Evolutionary conservation across 208 protist genomes (phyloP).

Genomic region (Crithidia mellificae): DNA sequence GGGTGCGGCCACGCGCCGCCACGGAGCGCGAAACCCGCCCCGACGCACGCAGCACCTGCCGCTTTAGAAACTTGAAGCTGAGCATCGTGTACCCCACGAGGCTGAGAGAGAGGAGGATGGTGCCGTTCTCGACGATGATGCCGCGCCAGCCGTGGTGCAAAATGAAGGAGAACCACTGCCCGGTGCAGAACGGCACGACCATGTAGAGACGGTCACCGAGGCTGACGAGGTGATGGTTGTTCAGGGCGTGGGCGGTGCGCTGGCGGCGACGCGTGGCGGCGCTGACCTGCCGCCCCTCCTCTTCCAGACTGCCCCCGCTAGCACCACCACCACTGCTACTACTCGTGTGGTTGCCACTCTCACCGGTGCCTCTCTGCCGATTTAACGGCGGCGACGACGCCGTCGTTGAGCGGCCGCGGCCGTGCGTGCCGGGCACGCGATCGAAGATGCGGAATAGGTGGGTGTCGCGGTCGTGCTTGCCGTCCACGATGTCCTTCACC

Average conservation of each 20-base stretch:
- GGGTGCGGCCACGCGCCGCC: conserved; percentile 21
- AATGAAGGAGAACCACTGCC: conserved; percentile 87
- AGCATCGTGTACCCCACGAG: conserved; percentile 84
- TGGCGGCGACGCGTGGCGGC: conserved; percentile 1
- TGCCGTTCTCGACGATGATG: conserved; percentile 75
- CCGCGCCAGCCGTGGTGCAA: conserved; percentile 75
- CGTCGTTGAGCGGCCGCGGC: neutral
- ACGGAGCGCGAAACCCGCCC: conserved; percentile 29
- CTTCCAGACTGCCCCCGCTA: neutral
- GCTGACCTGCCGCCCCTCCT: neutral
- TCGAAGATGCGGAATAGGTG: conserved; percentile 40
- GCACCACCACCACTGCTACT: too few relatives aligned
- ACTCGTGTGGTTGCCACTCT: too few relatives aligned
- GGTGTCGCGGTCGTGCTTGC: conserved; percentile 41
- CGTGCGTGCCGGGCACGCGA: conserved; percentile 5
- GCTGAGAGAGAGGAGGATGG: conserved; percentile 70
- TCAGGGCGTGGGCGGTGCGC: conserved; percentile 15
- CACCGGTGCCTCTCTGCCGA: too few relatives aligned
- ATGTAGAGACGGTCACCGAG: conserved; percentile 76
- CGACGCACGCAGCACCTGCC: conserved; percentile 48
- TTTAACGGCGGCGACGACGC: too few relatives aligned
- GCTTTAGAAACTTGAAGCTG: conserved; percentile 67
- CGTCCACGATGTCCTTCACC: conserved; percentile 80
- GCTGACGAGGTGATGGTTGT: conserved; percentile 46
- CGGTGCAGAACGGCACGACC: conserved; percentile 82